Base-by-base conservation (phyloP, 257 asterid genomes). In the Plantago elongata region DNA sequence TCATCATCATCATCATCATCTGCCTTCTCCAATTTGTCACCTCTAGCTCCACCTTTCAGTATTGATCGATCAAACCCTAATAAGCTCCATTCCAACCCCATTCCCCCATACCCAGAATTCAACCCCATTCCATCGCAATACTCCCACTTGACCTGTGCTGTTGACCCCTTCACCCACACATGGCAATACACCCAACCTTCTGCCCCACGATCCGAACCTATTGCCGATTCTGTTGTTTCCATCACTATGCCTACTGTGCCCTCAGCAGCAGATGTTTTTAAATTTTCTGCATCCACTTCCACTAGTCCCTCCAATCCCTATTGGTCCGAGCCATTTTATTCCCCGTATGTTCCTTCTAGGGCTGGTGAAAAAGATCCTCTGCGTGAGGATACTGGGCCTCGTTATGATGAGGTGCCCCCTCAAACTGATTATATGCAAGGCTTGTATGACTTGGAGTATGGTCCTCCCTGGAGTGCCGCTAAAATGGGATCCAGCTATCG, bases 1-100 rank as follows among this genome's bases (percentile, higher is more conserved):
- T 93, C 95, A 49, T 92, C 72, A 51, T 79, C 83, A 30, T 45
- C 71, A 45, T 70, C 86, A 5, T 74, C 87, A 9, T 71, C 92
- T 3, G 74, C 95, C 4, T 69, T 76, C 57, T 88, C 97, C 9
- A 87, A 82, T 83, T 78, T 93, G 67, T 93, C 99, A 57, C 84
- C 99, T 68, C 63, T 78, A 71, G 99, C 99, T 14, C 96, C 95
- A n/a, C 97, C 99, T 1, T 93, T 93, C 74, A 89, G 95, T 68
- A 91, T 93, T 61, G 92, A 83, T 71, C 78, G 94, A 61, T 61
- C 75, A 69, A 79, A 75, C 76, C 78, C 84, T 51, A 89, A 79
- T 27, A 48, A 9, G 1, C 54, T 6, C 11, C 17, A 49, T n/a
- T 15, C 55, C 57, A 15, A 30, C 13, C 57, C 18, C 1, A n/a